Conservation (phyloP, 176 grass and related monocot species). For the Guadua angustifolia region DNA sequence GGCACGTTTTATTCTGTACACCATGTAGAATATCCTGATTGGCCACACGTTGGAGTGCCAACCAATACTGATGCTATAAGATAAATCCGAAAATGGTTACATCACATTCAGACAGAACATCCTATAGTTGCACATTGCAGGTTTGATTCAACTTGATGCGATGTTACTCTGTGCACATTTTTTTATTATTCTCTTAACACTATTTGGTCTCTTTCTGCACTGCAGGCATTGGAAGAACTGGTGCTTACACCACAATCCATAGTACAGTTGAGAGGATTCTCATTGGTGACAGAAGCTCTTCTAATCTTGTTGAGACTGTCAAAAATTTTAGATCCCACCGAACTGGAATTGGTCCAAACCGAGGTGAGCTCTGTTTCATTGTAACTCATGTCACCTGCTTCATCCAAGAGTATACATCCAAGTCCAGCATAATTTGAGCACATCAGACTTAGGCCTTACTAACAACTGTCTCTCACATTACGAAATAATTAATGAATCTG, state of each 20-base stretch:
- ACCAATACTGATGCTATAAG: slow-evolving; percentile 57
- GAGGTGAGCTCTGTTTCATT: slow-evolving; percentile 49
- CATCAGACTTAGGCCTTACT: not conserved
- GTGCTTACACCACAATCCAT: slow-evolving; percentile 77
- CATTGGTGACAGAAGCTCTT: slow-evolving; percentile 70
- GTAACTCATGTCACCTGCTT: not conserved
- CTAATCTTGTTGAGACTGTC: slow-evolving; percentile 68
- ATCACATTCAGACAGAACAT: slow-evolving; percentile 55
- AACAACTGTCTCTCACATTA: slow-evolving; percentile 19
- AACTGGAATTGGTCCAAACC: slow-evolving; percentile 86
- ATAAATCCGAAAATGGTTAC: slow-evolving; percentile 69
- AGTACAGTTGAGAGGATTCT: slow-evolving; percentile 87
- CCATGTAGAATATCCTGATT: slow-evolving; percentile 78
- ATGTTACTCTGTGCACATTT: not conserved
- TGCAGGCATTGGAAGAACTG: slow-evolving; percentile 96
- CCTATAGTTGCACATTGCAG: slow-evolving; percentile 93
- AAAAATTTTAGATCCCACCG: slow-evolving; percentile 77
- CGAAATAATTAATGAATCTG: not conserved
- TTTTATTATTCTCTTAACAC: slow-evolving; percentile 26
- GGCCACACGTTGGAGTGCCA: slow-evolving; percentile 88
- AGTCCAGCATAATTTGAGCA: not conserved
- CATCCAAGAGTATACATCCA: not conserved
- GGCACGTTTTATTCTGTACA: slow-evolving; percentile 63
- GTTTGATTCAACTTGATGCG: slow-evolving; percentile 55
- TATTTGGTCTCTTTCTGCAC: slow-evolving; percentile 54